A percentile compares a stretch with the other conserved stretches of the same genome.
Evolutionary conservation across 306 rosid species (phyloP).

Genomic region (Gynostemma pentaphyllum): DNA sequence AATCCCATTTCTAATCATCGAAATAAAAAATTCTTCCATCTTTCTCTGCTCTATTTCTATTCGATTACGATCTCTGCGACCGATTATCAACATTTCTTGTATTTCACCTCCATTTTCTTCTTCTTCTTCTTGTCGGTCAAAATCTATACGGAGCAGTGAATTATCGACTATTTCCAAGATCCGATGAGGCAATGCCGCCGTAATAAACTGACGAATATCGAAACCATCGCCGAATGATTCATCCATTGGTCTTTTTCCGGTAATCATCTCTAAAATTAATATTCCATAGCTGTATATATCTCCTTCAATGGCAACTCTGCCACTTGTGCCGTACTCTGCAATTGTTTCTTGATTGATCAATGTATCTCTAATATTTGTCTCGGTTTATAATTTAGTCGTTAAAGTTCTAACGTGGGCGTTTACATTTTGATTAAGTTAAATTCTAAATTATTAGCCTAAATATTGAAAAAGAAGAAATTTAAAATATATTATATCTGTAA

Average conservation of each 20-base stretch:
- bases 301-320: constrained; percentile 14
- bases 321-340: constrained; percentile 23
- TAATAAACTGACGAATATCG: constrained; percentile 15
- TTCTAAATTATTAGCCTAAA: too few relatives aligned
- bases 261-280: constrained; percentile 18
- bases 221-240: constrained; percentile 14
- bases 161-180: constrained; percentile 33
- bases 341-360: not conserved
- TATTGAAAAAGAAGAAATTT: too few relatives aligned
- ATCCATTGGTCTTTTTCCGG: constrained; percentile 17
- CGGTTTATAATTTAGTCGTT: too few relatives aligned
- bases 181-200: constrained; percentile 13
- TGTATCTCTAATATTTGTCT: too few relatives aligned
- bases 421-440: too few relatives aligned
- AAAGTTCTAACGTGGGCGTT: too few relatives aligned
- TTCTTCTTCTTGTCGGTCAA: too few relatives aligned
- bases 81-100: constrained; percentile 12
- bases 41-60: not conserved
- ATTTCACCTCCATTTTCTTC: not conserved
- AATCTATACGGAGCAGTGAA: constrained; percentile 3
- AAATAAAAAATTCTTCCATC: constrained; percentile 23
- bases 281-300: constrained; percentile 30
- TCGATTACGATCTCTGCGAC: not conserved
- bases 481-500: too few relatives aligned
- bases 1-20: constrained; percentile 30